Percentiles rank a stretch among this genome's conserved stretches.
phyloP scores from a whole-genome alignment of 257 asterid species.

The Ocimum tenuiflorum region DNA sequence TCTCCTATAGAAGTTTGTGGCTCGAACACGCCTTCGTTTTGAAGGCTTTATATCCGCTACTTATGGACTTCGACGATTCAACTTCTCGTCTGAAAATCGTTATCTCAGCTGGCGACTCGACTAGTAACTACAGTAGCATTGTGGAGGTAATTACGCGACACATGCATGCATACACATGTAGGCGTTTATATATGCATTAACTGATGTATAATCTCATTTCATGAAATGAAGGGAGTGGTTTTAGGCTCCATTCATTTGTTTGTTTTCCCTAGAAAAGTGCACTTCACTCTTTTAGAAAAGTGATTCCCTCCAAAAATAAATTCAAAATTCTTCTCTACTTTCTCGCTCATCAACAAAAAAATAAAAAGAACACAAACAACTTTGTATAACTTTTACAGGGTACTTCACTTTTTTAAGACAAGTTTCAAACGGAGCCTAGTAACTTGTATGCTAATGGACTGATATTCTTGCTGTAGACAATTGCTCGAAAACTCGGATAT shows the following conservation, averaged over 20 bases:
- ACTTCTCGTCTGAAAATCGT: constrained; percentile 58
- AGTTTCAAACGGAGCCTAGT: too few species aligned
- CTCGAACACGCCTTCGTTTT: constrained; percentile 83
- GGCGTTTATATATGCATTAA: neutral
- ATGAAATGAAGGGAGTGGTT: neutral
- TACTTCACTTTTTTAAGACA: too few species aligned
- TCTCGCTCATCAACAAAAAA: too few species aligned
- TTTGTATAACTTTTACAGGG: too few species aligned
- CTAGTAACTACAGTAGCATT: constrained; percentile 53
- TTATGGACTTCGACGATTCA: constrained; percentile 36
- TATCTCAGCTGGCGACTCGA: constrained; percentile 49
- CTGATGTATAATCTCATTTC: neutral
- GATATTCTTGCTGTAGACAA: constrained; percentile 40
- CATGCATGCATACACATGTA: neutral
- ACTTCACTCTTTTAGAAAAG: too few species aligned
- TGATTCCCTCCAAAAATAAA: too few species aligned
- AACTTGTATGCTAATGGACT: constrained; percentile 8
- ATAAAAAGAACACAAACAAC: too few species aligned
- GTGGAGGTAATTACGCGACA: constrained; percentile 75
- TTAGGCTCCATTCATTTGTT: too few species aligned
- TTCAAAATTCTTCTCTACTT: too few species aligned
- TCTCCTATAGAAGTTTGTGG: constrained; percentile 73
- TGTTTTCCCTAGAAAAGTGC: too few species aligned
- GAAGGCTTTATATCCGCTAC: constrained; percentile 59
- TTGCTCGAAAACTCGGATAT: constrained; percentile 60